phyloP scores from a whole-genome alignment of 495 filamentous ascomycete genomes.

The Podospora anserina region DNA sequence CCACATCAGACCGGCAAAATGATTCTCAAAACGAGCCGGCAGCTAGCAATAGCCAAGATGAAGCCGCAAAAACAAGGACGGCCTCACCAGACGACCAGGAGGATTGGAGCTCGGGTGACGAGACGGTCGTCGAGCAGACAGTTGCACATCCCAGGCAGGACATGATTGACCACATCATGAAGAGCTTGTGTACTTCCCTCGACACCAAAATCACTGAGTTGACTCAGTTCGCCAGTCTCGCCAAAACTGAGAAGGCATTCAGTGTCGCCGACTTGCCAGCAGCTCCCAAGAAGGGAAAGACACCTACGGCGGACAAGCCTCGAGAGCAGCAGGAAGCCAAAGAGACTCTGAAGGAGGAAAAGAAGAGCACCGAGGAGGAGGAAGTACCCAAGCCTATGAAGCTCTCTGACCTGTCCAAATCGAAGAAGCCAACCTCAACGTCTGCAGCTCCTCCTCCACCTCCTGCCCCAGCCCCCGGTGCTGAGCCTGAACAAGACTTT shows the following conservation, averaged over 20 bases:
- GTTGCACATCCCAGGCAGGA: constrained; percentile 11
- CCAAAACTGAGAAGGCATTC: neutral
- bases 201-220: constrained; percentile 20
- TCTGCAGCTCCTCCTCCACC: neutral
- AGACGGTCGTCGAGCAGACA: neutral
- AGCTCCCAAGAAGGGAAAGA: neutral
- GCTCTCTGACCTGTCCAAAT: neutral
- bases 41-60: neutral
- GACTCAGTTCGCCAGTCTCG: neutral
- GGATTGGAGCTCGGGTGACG: constrained; percentile 10
- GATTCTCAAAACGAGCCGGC: neutral
- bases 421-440: neutral
- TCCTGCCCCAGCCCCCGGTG: no score
- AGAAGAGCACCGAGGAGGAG: neutral
- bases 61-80: neutral
- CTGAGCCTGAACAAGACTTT: neutral
- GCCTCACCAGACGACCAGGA: neutral
- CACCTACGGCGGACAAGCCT: neutral
- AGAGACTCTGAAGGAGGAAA: neutral
- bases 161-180: constrained; percentile 28
- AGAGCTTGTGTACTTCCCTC: constrained; percentile 23
- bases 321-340: neutral
- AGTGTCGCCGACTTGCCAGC: neutral
- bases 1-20: neutral
- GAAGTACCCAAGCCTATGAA: neutral